Evolutionary conservation across 2,329 filamentous ascomycete species (phyloP).

Genomic region (Ophiostoma sp.): DNA sequence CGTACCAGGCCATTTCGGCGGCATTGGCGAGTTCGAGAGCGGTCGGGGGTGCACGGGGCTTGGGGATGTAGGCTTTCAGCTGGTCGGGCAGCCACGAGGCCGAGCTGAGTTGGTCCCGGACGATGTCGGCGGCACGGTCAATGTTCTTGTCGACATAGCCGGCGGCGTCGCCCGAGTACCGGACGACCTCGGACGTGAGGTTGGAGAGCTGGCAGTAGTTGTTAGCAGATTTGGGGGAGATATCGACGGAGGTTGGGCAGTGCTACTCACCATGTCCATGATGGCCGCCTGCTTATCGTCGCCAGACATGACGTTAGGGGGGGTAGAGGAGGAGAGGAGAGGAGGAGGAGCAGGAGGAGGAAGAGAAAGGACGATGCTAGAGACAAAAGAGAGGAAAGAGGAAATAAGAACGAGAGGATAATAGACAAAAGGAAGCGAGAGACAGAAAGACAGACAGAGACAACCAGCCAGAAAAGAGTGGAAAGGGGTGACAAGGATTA

Average conservation of each 20-base stretch:
- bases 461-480: not conserved
- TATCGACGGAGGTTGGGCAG: not conserved
- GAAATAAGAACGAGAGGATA: not conserved
- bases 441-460: not conserved
- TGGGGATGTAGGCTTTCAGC: slow-evolving; percentile 55
- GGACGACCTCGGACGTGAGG: slow-evolving; percentile 58
- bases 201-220: slow-evolving; percentile 43
- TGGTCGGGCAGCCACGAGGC: slow-evolving; percentile 68
- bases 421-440: not conserved
- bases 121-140: slow-evolving; percentile 64
- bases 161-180: slow-evolving; percentile 67
- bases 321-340: not conserved
- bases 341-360: not conserved
- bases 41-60: slow-evolving; percentile 39
- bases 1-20: slow-evolving; percentile 35
- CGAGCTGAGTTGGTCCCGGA: slow-evolving; percentile 64
- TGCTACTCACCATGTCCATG: slow-evolving; percentile 27
- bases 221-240: slow-evolving; percentile 1
- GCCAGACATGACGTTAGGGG: slow-evolving; percentile 26
- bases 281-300: slow-evolving; percentile 29
- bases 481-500: not conserved
- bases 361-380: not conserved
- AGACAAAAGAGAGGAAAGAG: not conserved
- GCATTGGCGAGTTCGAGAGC: slow-evolving; percentile 34
- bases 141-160: slow-evolving; percentile 77